These are phyloP conservation scores for Paramecium primaurelia DNA, from an alignment of 73 alveolate species.

Conservation along the genomic window DNA sequence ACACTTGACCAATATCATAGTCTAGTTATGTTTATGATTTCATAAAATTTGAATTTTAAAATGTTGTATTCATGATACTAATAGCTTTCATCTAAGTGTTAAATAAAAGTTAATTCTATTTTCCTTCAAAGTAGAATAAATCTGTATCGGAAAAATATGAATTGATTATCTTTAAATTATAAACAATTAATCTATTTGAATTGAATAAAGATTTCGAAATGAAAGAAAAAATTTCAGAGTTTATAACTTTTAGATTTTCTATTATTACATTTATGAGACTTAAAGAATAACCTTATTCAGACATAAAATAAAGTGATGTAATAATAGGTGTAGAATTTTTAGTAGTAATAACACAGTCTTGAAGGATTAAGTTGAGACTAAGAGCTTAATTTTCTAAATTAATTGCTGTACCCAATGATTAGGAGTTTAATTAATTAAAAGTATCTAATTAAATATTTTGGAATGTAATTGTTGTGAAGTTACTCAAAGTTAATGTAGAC, in stretches of 20 bases:
- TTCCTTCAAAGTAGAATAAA: not conserved
- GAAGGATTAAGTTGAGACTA: not conserved
- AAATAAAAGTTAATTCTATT: not conserved
- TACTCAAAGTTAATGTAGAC: not conserved
- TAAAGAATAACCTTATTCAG: not conserved
- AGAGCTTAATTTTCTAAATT: not conserved
- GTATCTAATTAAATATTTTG: not conserved
- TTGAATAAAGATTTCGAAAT: not conserved
- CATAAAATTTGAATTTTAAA: not conserved
- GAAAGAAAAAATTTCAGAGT: not conserved
- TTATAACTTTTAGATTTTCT: not conserved
- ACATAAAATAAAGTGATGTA: not conserved
- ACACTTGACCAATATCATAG: not conserved
- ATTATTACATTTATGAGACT: not conserved
- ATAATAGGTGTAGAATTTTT: not conserved
- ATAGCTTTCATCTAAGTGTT: not conserved
- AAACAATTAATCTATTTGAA: not conserved
- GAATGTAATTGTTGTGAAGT: not conserved
- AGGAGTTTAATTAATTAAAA: not conserved
- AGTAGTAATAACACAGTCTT: not conserved
- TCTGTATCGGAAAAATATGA: not conserved
- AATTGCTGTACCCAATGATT: not conserved
- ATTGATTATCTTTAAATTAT: not conserved
- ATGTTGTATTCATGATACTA: not conserved
- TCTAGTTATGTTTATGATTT: not conserved